Conservation (phyloP, 305 asterid genomes). For the Stenogyne calaminthoides region DNA sequence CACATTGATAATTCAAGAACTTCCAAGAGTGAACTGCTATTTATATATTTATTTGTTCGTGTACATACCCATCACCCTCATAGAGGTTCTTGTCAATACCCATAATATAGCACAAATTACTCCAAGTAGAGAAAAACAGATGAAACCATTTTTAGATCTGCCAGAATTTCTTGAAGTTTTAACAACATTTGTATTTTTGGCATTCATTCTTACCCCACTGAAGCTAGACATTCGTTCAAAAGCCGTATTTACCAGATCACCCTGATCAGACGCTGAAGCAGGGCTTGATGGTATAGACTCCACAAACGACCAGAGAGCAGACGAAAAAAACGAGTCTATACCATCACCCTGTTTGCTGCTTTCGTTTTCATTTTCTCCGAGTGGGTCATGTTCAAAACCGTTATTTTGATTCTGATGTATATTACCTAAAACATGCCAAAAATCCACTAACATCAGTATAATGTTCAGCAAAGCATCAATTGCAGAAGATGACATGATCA, state of each 20-base stretch:
- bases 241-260: slow-evolving; percentile 59
- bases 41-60: slow-evolving; percentile 28
- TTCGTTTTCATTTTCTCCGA: slow-evolving; percentile 52
- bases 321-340: slow-evolving; percentile 71
- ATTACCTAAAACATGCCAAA: slow-evolving; percentile 73
- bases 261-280: slow-evolving; percentile 86
- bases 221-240: slow-evolving; percentile 78
- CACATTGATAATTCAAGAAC: not conserved
- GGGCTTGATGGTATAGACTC: slow-evolving; percentile 96
- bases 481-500: slow-evolving; percentile 44
- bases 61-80: slow-evolving; percentile 31
- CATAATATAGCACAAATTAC: slow-evolving; percentile 70
- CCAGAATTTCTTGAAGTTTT: slow-evolving; percentile 46
- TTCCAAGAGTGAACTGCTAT: slow-evolving; percentile 25
- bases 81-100: slow-evolving; percentile 53
- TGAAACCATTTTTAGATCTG: slow-evolving; percentile 50
- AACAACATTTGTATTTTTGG: slow-evolving; percentile 47
- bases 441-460: slow-evolving; percentile 52
- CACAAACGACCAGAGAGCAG: slow-evolving; percentile 83
- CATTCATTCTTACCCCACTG: slow-evolving; percentile 54
- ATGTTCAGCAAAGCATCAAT: slow-evolving; percentile 30
- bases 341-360: slow-evolving; percentile 47
- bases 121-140: slow-evolving; percentile 66
- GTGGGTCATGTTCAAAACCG: slow-evolving; percentile 40
- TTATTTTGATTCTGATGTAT: slow-evolving; percentile 38